Conservation (phyloP, 2,329 filamentous ascomycete genomes). For the Paracoccidioides lutzii region DNA sequence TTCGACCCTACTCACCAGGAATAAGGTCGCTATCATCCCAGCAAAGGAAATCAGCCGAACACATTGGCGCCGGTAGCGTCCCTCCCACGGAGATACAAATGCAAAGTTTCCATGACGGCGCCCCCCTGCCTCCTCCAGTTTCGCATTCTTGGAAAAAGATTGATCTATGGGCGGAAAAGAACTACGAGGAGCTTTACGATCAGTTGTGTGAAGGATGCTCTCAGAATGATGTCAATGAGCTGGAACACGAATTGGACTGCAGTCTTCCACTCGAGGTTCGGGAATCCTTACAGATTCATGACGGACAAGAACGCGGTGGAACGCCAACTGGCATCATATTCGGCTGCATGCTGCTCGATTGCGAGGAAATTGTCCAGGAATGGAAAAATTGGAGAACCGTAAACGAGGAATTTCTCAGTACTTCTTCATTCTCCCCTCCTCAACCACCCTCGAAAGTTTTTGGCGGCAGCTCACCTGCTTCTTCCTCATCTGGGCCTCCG, state of each 20-base stretch:
- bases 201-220: constrained; percentile 88
- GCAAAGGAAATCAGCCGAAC: constrained; percentile 45
- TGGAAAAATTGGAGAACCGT: constrained; percentile 95
- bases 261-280: constrained; percentile 86
- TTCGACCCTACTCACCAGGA: constrained; percentile 76
- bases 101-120: constrained; percentile 87
- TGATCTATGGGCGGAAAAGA: constrained; percentile 83
- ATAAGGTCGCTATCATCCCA: constrained; percentile 66
- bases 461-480: constrained; percentile 49
- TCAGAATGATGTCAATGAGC: constrained; percentile 86
- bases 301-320: constrained; percentile 93
- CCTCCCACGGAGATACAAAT: constrained; percentile 79
- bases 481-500: constrained; percentile 50
- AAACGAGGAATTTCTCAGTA: constrained; percentile 72
- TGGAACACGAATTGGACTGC: constrained; percentile 92
- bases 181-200: constrained; percentile 89
- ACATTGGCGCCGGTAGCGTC: constrained; percentile 51
- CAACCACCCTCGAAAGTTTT: constrained; percentile 60
- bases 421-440: constrained; percentile 38
- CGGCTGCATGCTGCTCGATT: constrained; percentile 87
- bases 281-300: constrained; percentile 79
- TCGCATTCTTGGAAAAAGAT: constrained; percentile 88
- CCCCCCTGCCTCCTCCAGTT: constrained; percentile 78
- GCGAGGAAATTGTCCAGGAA: constrained; percentile 94
- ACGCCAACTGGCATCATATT: constrained; percentile 87